Base-by-base conservation (phyloP, 2,329 filamentous ascomycete genomes). In the Eutypella sp. region DNA sequence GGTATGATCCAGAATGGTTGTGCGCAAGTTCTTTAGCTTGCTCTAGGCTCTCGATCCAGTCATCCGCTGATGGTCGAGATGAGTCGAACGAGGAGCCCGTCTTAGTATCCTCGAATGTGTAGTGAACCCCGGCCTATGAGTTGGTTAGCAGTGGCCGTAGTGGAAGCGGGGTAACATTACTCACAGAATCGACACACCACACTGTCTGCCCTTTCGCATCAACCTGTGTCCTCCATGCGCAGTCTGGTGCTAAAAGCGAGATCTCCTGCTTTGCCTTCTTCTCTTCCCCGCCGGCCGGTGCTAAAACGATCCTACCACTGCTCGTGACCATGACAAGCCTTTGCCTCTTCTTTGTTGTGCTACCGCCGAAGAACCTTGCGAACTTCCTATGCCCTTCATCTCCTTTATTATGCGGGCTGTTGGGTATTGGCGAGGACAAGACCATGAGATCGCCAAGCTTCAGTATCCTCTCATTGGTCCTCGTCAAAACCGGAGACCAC, bases 261-360 rank as follows among this genome's bases (percentile, higher is more conserved):
- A 99, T 81, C 56, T 99, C 93, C 58, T 89, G 79, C 65, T 99
- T 99, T 19, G 89, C 80, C 65, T 93, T 91, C 71, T 99, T 99
- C 63, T 97, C 92, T 53, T 96, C 93, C 0, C 92, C 93, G 6
- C 92, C 91, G 20, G 91, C 85, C 5, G 93, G 88, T 11, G 89
- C 92, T 60, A 99, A 77, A 40, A 99, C 84, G 43, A 99, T 85
- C 37, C 93, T 84, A 15, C 87, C 93, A 57, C 87, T 89, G 1
- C 89, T 95, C 3, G 93, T 99, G 44, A 99, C 82, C 84, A 99
- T 91, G 6, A 99, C 93, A 44, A 99, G 73, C 40, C 93, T 80
- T 63, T 96, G 90, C 53, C 91, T 79, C 69, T 96, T 96, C 72
- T 97, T 99, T 8, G 87, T 87, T 9, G 87, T 89, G 60, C 84